These are phyloP conservation scores for Globisporangium perplexum DNA, from an alignment of 352 stramenopile species.

Conservation along the genomic window DNA sequence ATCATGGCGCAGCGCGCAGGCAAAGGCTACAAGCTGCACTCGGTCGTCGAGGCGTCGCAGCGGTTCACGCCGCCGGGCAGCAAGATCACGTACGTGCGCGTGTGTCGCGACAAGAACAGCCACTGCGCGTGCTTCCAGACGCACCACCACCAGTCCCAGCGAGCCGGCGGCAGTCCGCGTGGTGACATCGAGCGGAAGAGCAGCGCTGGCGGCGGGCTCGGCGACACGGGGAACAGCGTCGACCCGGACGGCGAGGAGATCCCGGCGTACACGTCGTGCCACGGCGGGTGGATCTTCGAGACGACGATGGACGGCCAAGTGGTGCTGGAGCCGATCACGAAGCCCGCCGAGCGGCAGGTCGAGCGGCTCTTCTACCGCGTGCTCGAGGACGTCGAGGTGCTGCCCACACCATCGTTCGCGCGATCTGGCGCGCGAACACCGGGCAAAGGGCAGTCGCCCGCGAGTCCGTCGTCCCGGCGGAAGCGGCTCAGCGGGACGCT, in stretches of 20 bases:
- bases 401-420: slow-evolving; percentile 40
- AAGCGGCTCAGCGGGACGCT: slow-evolving; percentile 67
- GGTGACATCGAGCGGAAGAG: background rate
- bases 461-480: slow-evolving; percentile 30
- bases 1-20: slow-evolving; percentile 81
- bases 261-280: slow-evolving; percentile 30
- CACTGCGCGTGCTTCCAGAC: slow-evolving; percentile 45
- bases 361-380: slow-evolving; percentile 78
- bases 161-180: too few species aligned
- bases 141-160: slow-evolving; percentile 22
- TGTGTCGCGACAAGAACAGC: slow-evolving; percentile 70
- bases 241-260: slow-evolving; percentile 6
- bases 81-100: slow-evolving; percentile 82
- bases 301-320: slow-evolving; percentile 81
- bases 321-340: slow-evolving; percentile 61
- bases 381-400: slow-evolving; percentile 55
- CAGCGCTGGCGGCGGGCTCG: background rate
- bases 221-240: background rate
- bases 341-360: slow-evolving; percentile 57
- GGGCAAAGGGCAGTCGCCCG: slow-evolving; percentile 6
- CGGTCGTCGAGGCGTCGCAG: slow-evolving; percentile 78
- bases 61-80: slow-evolving; percentile 74
- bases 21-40: slow-evolving; percentile 79
- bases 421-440: background rate
- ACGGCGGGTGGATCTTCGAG: slow-evolving; percentile 82